Percentiles rank a stretch among this genome's conserved stretches.
phyloP scores from a whole-genome alignment of 805 yeast species.

The Saccharomyces paradoxus region DNA sequence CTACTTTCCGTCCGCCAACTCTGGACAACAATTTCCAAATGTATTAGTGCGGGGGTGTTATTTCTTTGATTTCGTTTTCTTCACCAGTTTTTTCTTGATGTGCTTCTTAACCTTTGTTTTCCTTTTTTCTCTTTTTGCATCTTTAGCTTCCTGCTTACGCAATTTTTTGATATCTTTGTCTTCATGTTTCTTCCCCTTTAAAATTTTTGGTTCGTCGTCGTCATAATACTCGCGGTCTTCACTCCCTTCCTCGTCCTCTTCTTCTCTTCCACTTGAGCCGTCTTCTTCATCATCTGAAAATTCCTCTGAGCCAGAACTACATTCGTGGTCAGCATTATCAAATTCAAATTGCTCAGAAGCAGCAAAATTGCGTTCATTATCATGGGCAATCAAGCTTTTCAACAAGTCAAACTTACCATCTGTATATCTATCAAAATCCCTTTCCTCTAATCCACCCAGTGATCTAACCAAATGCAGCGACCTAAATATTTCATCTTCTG shows the following conservation, averaged over 20 bases:
- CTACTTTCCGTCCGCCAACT: background rate
- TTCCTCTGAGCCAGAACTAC: conserved; percentile 21
- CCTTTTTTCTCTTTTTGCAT: conserved; percentile 68
- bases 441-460: conserved; percentile 76
- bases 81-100: conserved; percentile 67
- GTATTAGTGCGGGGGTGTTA: conserved; percentile 3
- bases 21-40: background rate
- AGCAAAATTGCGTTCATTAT: conserved; percentile 23
- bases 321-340: conserved; percentile 20
- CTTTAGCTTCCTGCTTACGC: conserved; percentile 70
- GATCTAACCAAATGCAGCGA: conserved; percentile 70
- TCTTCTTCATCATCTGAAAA: conserved; percentile 25
- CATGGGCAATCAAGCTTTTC: conserved; percentile 50
- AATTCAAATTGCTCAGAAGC: conserved; percentile 15
- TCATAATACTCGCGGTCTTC: conserved; percentile 29
- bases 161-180: conserved; percentile 71
- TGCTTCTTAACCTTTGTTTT: conserved; percentile 77
- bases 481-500: conserved; percentile 83
- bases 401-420: conserved; percentile 77
- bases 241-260: conserved; percentile 32
- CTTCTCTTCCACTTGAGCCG: conserved; percentile 23
- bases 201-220: conserved; percentile 31
- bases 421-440: conserved; percentile 74
- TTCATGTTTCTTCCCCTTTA: conserved; percentile 69
- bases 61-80: conserved; percentile 40